Base-by-base conservation (phyloP, 805 yeast species). In the Isabelozyma rhagii region DNA sequence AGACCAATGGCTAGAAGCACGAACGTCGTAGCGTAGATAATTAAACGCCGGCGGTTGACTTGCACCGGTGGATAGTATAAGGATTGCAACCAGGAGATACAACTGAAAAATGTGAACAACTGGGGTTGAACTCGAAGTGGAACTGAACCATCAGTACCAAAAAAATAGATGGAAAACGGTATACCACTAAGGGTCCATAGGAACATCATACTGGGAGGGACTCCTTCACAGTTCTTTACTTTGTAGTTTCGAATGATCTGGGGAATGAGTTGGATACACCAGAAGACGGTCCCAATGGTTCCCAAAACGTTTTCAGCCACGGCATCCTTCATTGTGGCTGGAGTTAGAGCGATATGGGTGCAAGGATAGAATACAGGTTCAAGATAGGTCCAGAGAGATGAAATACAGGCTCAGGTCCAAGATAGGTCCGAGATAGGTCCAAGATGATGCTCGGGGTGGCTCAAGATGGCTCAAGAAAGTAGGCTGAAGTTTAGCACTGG, bases 201-300 rank as follows among this genome's bases (percentile, higher is more conserved):
- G 50, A 89, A 79, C 82, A 89, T 78, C 97, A 93, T 91, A 36
- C 79, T n/a, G 5, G 92, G 91, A 1, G 96, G 97, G 8, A 92
- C 69, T 0, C 98, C 97, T 27, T 84, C 87, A 51, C 96, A 87
- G 61, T 90, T 83, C 59, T 93, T 90, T 8, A 79, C 78, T 50
- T 76, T 75, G 70, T 80, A 91, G 63, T 93, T 92, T 62, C 83
- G 75, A 50, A 82, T 74, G 43, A 92, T 84, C 55, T 89, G 98
- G 1, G 97, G 97, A 1, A 91, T 75, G 55, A 93, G 71, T 68
- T 93, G 97, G 55, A 92, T 72, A 66, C 97, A 92, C 97, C 97
- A 93, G 50, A 88, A 78, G 1, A 92, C 83, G 0, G 98, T 93
- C 5, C 97, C 97, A 1, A 89, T 75, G 10, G 97, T 91, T 1